Evolutionary conservation across 192 early-diverging fungal genomes (phyloP).

Genomic region (Spizellomyces punctatus): DNA sequence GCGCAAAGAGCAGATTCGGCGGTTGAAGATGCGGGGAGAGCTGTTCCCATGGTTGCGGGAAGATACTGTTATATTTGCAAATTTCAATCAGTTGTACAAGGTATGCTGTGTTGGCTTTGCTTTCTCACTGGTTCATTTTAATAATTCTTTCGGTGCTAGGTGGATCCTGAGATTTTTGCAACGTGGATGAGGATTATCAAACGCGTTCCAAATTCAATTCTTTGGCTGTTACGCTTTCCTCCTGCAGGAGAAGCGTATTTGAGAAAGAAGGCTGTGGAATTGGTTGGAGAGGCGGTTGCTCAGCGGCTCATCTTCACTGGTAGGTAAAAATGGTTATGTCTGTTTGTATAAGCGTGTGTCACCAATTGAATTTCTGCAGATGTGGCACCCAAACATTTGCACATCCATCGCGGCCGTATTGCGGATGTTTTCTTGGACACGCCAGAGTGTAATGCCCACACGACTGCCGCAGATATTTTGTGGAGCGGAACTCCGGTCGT

Average conservation of each 20-base stretch:
- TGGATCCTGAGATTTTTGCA: constrained; percentile 85
- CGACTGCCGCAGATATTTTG: constrained; percentile 92
- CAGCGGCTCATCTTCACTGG: constrained; percentile 78
- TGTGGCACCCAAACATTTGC: constrained; percentile 73
- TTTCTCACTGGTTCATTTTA: neutral
- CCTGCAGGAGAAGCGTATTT: constrained; percentile 83
- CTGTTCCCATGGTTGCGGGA: constrained; percentile 81
- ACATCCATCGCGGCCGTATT: constrained; percentile 89
- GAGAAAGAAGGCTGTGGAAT: constrained; percentile 66
- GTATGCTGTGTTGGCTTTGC: constrained; percentile 29
- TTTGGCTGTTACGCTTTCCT: constrained; percentile 93
- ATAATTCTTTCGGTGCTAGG: constrained; percentile 40
- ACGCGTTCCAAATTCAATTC: constrained; percentile 77
- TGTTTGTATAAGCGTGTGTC: constrained; percentile 49
- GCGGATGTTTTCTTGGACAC: constrained; percentile 93
- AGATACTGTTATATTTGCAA: constrained; percentile 89
- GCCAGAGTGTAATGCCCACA: constrained; percentile 96
- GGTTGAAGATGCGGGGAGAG: constrained; percentile 83
- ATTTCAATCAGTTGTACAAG: constrained; percentile 97
- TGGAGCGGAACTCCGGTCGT: constrained; percentile 93
- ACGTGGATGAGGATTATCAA: constrained; percentile 83
- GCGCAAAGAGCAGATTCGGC: constrained; percentile 75
- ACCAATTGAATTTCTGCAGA: constrained; percentile 19
- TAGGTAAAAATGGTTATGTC: too few species aligned
- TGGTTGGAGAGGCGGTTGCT: constrained; percentile 77